Percentiles rank a stretch among this genome's conserved stretches.
phyloP scores from a whole-genome alignment of 805 yeast genomes.

The Ascoidea rubescens region DNA sequence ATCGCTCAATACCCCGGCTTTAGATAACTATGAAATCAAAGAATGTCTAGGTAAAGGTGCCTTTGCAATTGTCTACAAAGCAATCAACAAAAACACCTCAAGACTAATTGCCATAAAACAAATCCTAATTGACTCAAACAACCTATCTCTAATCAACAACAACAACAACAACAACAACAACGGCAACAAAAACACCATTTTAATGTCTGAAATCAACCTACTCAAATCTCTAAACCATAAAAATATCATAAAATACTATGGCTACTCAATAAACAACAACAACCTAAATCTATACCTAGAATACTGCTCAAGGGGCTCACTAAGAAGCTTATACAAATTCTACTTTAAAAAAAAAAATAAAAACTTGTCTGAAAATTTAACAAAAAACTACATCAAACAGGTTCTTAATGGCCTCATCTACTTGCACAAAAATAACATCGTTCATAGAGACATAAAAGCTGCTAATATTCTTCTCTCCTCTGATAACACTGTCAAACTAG shows the following conservation, averaged over 20 bases:
- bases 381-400: conserved; percentile 60
- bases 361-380: conserved; percentile 55
- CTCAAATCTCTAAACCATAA: conserved; percentile 75
- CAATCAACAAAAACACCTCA: conserved; percentile 49
- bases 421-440: conserved; percentile 60
- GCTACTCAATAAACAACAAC: conserved; percentile 65
- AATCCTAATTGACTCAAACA: conserved; percentile 32
- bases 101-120: conserved; percentile 73
- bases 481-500: conserved; percentile 74
- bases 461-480: conserved; percentile 57
- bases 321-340: conserved; percentile 15
- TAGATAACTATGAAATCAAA: conserved; percentile 30
- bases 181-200: conserved; percentile 4
- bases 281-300: conserved; percentile 68
- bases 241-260: conserved; percentile 84
- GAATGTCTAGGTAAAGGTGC: conserved; percentile 83
- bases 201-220: conserved; percentile 48
- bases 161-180: not conserved
- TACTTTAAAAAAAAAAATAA: not conserved
- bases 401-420: conserved; percentile 64
- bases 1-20: not conserved
- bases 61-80: conserved; percentile 75
- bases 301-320: conserved; percentile 63
- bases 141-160: not conserved
- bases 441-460: conserved; percentile 82